Percentiles rank a stretch among this genome's conserved stretches.
phyloP scores from a whole-genome alignment of 129 eudicot species.

The Logfia minima region DNA sequence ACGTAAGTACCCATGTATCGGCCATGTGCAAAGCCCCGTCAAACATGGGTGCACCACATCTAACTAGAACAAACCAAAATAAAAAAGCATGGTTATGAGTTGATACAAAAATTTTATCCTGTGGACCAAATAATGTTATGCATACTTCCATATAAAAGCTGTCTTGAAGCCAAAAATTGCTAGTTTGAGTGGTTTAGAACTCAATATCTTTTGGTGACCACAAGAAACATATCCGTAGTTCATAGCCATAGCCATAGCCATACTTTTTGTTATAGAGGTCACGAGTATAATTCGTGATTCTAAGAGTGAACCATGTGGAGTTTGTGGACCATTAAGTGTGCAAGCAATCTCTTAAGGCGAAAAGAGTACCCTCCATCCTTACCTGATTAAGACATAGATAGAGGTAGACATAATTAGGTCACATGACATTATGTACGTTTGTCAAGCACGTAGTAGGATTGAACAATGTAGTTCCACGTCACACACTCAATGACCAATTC shows the following conservation, averaged over 20 bases:
- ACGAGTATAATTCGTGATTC: constrained; percentile 3
- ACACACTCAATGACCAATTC: not conserved
- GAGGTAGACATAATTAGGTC: constrained; percentile 24
- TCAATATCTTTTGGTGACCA: constrained; percentile 20
- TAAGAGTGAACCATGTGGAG: constrained; percentile 14
- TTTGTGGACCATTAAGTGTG: constrained; percentile 17
- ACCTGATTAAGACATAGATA: constrained; percentile 19
- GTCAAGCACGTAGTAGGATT: not conserved
- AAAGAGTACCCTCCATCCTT: constrained; percentile 22
- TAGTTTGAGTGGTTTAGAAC: constrained; percentile 5
- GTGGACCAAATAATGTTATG: not conserved
- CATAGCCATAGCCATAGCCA: not conserved
- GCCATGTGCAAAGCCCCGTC: not conserved
- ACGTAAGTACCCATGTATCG: not conserved
- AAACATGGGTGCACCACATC: not conserved
- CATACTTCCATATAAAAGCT: constrained; percentile 21
- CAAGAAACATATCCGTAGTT: constrained; percentile 15
- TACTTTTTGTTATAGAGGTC: constrained; percentile 21
- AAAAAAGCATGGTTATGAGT: not conserved
- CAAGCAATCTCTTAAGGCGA: not conserved
- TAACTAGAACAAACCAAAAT: not conserved
- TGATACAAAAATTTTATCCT: not conserved
- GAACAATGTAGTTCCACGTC: not conserved
- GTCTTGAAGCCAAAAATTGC: constrained; percentile 5
- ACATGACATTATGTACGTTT: constrained; percentile 25